phyloP scores from a whole-genome alignment of 2,329 filamentous ascomycete genomes.

The Aurifilum marmelostoma region DNA sequence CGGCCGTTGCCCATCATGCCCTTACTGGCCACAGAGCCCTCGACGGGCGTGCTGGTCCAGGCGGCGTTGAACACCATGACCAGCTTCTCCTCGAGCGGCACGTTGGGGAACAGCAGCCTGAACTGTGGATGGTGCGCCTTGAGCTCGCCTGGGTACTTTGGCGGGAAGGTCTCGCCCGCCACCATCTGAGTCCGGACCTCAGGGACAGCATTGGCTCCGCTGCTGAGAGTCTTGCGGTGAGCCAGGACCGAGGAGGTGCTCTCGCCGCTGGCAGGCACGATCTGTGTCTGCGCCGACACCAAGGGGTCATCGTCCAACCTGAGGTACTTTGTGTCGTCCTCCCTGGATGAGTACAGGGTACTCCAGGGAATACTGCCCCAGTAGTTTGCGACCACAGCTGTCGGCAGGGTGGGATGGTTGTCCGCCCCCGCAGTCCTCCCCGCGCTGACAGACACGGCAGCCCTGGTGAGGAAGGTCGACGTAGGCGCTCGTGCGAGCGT shows the following conservation, averaged over 20 bases:
- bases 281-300: conserved; percentile 41
- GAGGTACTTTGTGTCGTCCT: conserved; percentile 32
- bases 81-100: conserved; percentile 76
- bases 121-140: conserved; percentile 92
- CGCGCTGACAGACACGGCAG: conserved; percentile 78
- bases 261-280: conserved; percentile 35
- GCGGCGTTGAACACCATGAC: conserved; percentile 91
- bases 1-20: conserved; percentile 70
- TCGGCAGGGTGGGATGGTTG: conserved; percentile 69
- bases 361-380: conserved; percentile 89
- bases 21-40: conserved; percentile 46
- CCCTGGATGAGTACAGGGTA: conserved; percentile 37
- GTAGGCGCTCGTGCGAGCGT: conserved; percentile 84
- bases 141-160: conserved; percentile 79
- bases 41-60: conserved; percentile 65
- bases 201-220: conserved; percentile 20
- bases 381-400: conserved; percentile 86
- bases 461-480: conserved; percentile 82
- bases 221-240: conserved; percentile 39
- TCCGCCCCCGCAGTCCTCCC: conserved; percentile 68
- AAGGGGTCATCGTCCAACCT: conserved; percentile 42
- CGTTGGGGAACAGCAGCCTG: conserved; percentile 83
- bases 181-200: conserved; percentile 38
- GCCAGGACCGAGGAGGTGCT: conserved; percentile 28
- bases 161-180: conserved; percentile 63